Evolutionary conservation across 2,329 filamentous ascomycete species (phyloP), one percentile per base, ranked within the genome.

Genomic region (Colletotrichum karsti): DNA sequence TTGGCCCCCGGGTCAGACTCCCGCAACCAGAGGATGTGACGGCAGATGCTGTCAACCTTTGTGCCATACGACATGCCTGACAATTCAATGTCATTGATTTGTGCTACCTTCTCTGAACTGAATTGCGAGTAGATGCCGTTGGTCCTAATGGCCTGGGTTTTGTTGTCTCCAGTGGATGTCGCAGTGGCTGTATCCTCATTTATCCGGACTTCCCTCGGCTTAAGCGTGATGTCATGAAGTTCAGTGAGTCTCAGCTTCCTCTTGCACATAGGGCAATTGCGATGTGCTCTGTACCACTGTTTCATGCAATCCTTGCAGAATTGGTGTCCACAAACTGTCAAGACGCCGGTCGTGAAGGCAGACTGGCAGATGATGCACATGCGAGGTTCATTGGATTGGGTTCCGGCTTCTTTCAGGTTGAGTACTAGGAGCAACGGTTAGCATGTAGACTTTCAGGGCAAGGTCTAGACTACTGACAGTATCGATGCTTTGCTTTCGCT

Each of bases 221-320:
- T 96, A 77, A 96, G 88, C 0, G 90, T 93, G 69, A 98, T 97
- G 62, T 95, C 90, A 76, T 97, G 93, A 54, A 98, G 87, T 75
- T 96, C 93, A 2, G 85, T 85, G 0, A 81, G 74, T 28, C 83
- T 84, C 7, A 98, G 82, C 2, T 82, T 83, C 50, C 85, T 87
- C 77, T 97, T 97, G 84, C 96, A 99, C 5, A 93, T 86, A 0
- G 95, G 95, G 73, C 95, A 98, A 57, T 88, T 95, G 18, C 85
- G 87, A 72, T 94, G 90, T 33, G 88, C 84, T 63, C 83, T 85
- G 82, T 92, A 93, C 96, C 96, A 98, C 12, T 90, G 73, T 39
- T 85, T 84, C 72, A 98, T 91, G 78, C 96, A 98, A 28, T 93
- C 92, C 74, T 93, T 94, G 82, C 95, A 98, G 76, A 94, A 98